phyloP scores from a whole-genome alignment of 208 protist species.

The Crithidia expoeki region DNA sequence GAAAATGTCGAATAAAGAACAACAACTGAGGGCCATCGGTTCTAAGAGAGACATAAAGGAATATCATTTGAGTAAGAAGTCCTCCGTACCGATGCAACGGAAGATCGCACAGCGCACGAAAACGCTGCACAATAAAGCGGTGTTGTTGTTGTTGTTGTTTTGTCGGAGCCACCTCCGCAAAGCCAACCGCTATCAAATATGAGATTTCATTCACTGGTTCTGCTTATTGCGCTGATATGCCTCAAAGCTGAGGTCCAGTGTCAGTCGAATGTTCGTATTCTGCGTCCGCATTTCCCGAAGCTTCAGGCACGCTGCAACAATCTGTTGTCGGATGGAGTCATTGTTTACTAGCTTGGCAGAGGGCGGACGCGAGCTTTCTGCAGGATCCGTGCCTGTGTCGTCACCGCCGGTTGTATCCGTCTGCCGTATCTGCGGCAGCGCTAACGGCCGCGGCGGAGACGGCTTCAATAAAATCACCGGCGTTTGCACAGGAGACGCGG shows the following conservation, averaged over 20 bases:
- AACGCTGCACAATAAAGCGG: no score
- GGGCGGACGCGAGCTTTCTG: neutral
- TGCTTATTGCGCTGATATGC: constrained; percentile 56
- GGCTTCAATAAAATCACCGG: neutral
- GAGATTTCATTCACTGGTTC: no score
- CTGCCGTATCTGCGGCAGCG: constrained; percentile 6
- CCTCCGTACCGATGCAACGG: no score
- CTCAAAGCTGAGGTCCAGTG: constrained; percentile 70
- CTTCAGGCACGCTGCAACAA: constrained; percentile 34
- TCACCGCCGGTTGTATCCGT: neutral
- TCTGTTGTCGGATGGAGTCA: constrained; percentile 44
- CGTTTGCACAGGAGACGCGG: neutral
- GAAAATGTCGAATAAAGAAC: no score
- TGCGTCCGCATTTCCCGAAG: constrained; percentile 49
- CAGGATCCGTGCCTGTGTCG: neutral
- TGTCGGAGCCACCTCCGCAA: no score
- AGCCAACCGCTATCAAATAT: no score
- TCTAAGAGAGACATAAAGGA: no score
- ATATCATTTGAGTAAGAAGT: no score
- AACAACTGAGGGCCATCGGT: no score
- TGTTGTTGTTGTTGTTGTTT: no score
- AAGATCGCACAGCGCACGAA: no score
- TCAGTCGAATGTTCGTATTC: constrained; percentile 48
- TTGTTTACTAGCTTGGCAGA: neutral
- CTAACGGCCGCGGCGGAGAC: neutral